Conservation (phyloP, 192 early-diverging fungal species). For the Blastocladiella britannica region DNA sequence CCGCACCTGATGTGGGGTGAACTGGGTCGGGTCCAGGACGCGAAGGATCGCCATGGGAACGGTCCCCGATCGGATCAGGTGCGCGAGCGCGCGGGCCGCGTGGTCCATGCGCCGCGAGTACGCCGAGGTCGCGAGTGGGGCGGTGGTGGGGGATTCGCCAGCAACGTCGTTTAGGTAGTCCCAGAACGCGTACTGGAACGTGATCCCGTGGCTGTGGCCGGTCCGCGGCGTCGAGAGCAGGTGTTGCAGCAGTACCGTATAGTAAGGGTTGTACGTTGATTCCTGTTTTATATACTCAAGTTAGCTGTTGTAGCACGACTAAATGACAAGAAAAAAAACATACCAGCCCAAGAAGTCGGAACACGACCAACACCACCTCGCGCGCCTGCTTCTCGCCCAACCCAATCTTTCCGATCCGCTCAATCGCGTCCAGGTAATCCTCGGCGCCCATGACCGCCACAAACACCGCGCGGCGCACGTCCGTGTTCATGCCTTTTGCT, state of each 20-base stretch:
- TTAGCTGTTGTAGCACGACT: not conserved
- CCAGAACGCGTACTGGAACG: slow-evolving; percentile 89
- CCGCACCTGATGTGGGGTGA: not conserved
- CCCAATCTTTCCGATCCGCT: slow-evolving; percentile 58
- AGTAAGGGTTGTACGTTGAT: slow-evolving; percentile 80
- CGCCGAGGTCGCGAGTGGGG: not conserved
- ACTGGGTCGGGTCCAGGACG: not conserved
- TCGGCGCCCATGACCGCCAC: slow-evolving; percentile 76
- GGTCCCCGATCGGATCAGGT: not conserved
- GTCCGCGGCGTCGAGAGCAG: no score
- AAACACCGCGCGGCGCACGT: slow-evolving; percentile 78
- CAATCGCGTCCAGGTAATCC: slow-evolving; percentile 85
- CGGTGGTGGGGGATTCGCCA: not conserved
- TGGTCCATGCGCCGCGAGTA: not conserved
- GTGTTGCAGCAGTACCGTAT: slow-evolving; percentile 59
- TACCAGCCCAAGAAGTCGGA: slow-evolving; percentile 66
- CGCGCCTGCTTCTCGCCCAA: slow-evolving; percentile 83
- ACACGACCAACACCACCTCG: slow-evolving; percentile 76
- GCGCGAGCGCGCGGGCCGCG: not conserved
- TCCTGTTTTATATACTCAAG: slow-evolving; percentile 27
- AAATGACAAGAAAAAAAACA: slow-evolving; percentile 1
- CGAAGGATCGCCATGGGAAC: not conserved
- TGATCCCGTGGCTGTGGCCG: slow-evolving; percentile 62
- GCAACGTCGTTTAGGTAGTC: slow-evolving; percentile 38
- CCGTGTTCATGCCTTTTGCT: slow-evolving; percentile 91